Evolutionary conservation across 192 early-diverging fungal genomes (phyloP), one percentile per base, ranked within the genome.

Genomic region (Coemansia asiatica): DNA sequence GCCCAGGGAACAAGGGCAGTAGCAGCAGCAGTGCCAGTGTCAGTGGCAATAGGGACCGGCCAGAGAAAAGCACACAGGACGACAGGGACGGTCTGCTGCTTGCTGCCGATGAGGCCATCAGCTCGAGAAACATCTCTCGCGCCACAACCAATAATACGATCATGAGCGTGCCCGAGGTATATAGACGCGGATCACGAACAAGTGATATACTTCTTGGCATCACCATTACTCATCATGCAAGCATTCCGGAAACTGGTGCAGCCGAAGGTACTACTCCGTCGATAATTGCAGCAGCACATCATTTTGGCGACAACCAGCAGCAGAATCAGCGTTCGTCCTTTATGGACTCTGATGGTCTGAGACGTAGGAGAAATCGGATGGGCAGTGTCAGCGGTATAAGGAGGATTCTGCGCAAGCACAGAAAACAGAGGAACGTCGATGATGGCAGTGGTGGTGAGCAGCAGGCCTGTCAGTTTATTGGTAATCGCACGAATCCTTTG

Each of bases 401-500:
- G 36, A 54, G 74, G 18, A 67, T 70, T 12, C 27, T 71, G 38
- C 76, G 76, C 23, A 66, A 67, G 44, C 69, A 66, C 29, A 21
- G 23, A 40, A 57, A 46, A 2, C 57, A 27, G 35, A 47, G 46
- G 33, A 50, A 21, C n/a, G 47, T 35, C 23, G 38, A 51, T 44
- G 54, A 35, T 9, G 59, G 27, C 10, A 54, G 28, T 18, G 49
- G 31, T 22, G 64, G 60, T 23, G 60, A 36, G 12, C 55, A 57
- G 0, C 64, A 47, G 38, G 64, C 61, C 0, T 81, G 78, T 36
- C 64, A 81, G 59, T 81, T 57, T 56, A 67, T 81, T 23, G 78
- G 78, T 12, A 81, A 81, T 53, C 68, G 64, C 15, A 50, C 44
- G 1, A 81, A 81, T 26, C 78, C 78, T 59, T 66, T 81, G 7